Evolutionary conservation across 768 basidiomycete species (phyloP).

Genomic region (Trametes sanguinea): DNA sequence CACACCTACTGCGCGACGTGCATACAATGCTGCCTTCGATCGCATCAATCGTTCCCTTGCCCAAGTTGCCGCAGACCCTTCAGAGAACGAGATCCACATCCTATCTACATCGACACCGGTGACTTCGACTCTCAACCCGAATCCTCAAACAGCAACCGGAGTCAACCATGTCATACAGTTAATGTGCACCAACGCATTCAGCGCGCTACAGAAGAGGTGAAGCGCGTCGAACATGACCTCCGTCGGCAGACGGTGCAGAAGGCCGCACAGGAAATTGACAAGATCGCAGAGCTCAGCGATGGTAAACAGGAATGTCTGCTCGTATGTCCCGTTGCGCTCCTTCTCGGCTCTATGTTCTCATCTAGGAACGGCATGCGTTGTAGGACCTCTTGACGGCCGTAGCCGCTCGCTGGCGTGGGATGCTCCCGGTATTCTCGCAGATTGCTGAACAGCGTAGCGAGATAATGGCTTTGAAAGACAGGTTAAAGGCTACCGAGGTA

Average conservation of each 20-base stretch:
- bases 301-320: neutral
- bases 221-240: neutral
- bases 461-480: neutral
- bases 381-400: slow-evolving; percentile 14
- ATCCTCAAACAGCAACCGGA: neutral
- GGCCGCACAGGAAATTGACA: slow-evolving; percentile 13
- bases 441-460: neutral
- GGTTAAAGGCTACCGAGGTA: neutral
- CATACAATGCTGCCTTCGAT: neutral
- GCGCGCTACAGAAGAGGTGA: neutral
- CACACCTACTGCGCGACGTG: slow-evolving; percentile 7
- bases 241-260: slow-evolving; percentile 10
- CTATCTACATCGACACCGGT: slow-evolving; percentile 6
- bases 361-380: neutral
- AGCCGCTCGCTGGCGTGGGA: slow-evolving; percentile 8
- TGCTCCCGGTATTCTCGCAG: slow-evolving; percentile 1
- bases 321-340: neutral
- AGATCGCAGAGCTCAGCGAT: slow-evolving; percentile 8
- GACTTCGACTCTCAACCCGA: neutral
- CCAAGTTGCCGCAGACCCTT: slow-evolving; percentile 7
- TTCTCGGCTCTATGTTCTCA: neutral
- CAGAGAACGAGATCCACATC: neutral
- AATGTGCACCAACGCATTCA: slow-evolving; percentile 3
- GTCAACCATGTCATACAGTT: slow-evolving; percentile 5
- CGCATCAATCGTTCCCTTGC: neutral